A percentile compares a stretch with the other conserved stretches of the same genome.
These are phyloP conservation scores for Sporisorium iseilematis-ciliati DNA, from an alignment of 1,284 basidiomycete genomes.

Conservation along the genomic window DNA sequence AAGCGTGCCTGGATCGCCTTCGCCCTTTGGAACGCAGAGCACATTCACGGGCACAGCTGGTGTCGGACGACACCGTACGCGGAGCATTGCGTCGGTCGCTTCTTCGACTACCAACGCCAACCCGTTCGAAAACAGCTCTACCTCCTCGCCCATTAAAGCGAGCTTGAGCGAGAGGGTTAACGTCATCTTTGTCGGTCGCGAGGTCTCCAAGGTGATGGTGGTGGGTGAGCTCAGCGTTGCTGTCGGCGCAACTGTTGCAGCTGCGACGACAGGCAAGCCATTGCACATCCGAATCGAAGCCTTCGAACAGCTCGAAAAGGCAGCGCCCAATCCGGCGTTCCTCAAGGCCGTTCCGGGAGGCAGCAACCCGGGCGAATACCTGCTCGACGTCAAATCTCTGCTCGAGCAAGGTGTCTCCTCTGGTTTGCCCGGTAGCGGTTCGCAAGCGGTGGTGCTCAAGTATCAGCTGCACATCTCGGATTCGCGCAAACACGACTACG, in stretches of 20 bases:
- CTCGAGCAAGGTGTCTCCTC: slow-evolving; percentile 37
- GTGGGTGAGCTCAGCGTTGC: slow-evolving; percentile 72
- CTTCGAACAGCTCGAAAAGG: slow-evolving; percentile 73
- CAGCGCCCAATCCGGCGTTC: slow-evolving; percentile 73
- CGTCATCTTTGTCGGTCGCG: slow-evolving; percentile 71
- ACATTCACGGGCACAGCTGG: slow-evolving; percentile 47
- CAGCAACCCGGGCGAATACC: slow-evolving; percentile 71
- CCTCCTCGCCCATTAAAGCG: slow-evolving; percentile 52
- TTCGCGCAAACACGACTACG: slow-evolving; percentile 62
- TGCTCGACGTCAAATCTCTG: slow-evolving; percentile 71
- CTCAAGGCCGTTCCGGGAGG: slow-evolving; percentile 70
- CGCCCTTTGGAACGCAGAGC: slow-evolving; percentile 37
- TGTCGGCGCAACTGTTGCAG: background rate
- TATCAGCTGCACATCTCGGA: slow-evolving; percentile 73
- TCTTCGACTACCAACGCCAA: slow-evolving; percentile 44
- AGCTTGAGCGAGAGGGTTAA: slow-evolving; percentile 73
- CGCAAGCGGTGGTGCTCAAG: slow-evolving; percentile 71
- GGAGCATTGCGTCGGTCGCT: slow-evolving; percentile 54
- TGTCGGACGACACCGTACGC: slow-evolving; percentile 49
- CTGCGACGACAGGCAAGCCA: slow-evolving; percentile 19
- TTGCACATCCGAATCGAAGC: slow-evolving; percentile 71
- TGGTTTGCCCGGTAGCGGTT: slow-evolving; percentile 28
- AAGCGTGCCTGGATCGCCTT: slow-evolving; percentile 34
- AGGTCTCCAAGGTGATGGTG: slow-evolving; percentile 72
- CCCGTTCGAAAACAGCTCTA: slow-evolving; percentile 49